Conservation (phyloP, 1,284 basidiomycete genomes). For the Malassezia sp. region DNA sequence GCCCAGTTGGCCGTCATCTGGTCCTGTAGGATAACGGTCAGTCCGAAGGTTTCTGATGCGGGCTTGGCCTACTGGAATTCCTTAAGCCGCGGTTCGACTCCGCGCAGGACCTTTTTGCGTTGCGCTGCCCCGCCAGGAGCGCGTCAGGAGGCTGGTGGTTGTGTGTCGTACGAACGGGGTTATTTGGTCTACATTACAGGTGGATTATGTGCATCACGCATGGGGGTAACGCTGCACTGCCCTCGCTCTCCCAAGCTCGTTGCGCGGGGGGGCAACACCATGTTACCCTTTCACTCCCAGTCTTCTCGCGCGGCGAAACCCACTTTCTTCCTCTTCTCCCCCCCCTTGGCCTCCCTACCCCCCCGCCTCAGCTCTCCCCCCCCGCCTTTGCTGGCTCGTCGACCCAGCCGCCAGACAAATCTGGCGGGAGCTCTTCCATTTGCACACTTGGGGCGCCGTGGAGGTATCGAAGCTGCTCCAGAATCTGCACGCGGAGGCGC, state of each 20-base stretch:
- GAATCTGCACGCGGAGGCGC: constrained; percentile 68
- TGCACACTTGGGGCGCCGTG: constrained; percentile 90
- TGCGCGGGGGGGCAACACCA: no score
- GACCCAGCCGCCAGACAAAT: constrained; percentile 66
- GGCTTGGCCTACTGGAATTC: constrained; percentile 8
- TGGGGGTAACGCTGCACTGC: no score
- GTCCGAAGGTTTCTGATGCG: constrained; percentile 20
- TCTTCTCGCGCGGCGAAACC: not conserved
- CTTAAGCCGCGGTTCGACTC: constrained; percentile 22
- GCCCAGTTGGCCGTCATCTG: not conserved
- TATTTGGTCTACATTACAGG: no score
- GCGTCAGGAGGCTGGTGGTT: not conserved
- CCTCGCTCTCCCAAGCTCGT: no score
- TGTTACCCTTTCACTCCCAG: no score
- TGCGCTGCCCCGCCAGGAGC: not conserved
- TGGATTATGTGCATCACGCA: no score
- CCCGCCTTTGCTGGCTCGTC: constrained; percentile 52
- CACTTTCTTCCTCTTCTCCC: no score
- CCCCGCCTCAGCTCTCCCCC: not conserved
- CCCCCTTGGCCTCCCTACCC: no score
- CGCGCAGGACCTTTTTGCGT: constrained; percentile 15
- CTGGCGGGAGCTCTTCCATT: constrained; percentile 91
- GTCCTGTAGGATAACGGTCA: constrained; percentile 22
- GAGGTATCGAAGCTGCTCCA: constrained; percentile 83
- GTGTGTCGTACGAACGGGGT: no score